Conservation (phyloP, 2,329 filamentous ascomycete species). For the Sporothrix brasiliensis region DNA sequence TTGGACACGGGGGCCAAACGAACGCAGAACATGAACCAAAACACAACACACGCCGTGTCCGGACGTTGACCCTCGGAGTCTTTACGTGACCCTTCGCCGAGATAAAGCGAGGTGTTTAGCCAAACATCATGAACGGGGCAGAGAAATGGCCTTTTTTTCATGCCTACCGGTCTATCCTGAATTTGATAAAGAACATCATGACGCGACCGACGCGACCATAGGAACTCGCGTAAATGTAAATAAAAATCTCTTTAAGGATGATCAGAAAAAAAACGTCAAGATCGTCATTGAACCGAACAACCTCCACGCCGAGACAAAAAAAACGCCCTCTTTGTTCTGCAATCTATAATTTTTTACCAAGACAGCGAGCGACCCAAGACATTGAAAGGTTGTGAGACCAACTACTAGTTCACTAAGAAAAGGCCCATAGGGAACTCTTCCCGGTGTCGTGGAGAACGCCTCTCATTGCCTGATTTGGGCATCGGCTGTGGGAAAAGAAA, state of each 20-base stretch:
- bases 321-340: background rate
- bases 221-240: background rate
- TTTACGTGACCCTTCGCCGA: background rate
- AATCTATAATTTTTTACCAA: background rate
- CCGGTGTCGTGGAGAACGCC: conserved; percentile 4
- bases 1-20: conserved; percentile 2
- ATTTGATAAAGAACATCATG: background rate
- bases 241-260: background rate
- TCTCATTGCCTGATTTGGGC: background rate
- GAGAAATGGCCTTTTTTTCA: background rate
- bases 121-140: background rate
- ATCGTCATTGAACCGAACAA: background rate
- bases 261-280: conserved; percentile 4
- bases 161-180: background rate
- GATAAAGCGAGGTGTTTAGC: conserved; percentile 1
- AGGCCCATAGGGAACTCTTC: conserved; percentile 7
- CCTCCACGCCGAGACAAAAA: conserved; percentile 11
- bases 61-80: background rate
- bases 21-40: background rate
- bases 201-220: background rate
- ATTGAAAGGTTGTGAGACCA: conserved; percentile 8
- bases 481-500: conserved; percentile 8
- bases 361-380: background rate
- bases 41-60: background rate
- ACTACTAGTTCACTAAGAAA: background rate